phyloP scores from a whole-genome alignment of 257 asterid genomes.

The Capsicum rhomboideum region DNA sequence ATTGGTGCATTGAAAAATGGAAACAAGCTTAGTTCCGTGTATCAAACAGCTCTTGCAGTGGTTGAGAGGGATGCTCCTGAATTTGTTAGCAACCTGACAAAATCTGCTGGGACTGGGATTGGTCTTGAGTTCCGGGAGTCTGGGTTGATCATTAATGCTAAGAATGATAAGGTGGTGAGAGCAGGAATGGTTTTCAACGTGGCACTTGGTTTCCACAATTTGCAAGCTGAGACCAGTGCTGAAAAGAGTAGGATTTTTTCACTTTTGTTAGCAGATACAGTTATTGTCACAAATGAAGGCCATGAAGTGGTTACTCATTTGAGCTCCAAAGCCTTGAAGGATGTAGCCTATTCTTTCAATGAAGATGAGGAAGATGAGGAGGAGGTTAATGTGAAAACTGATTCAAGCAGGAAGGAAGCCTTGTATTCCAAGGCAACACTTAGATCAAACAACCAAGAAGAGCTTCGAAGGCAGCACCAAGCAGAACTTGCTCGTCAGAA shows the following conservation, averaged over 20 bases:
- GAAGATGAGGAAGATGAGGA: constrained; percentile 20
- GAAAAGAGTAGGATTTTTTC: constrained; percentile 13
- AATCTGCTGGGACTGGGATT: constrained; percentile 23
- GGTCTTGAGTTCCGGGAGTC: constrained; percentile 28
- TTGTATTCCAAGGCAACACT: constrained; percentile 22
- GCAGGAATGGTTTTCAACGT: constrained; percentile 23
- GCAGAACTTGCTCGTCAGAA: constrained; percentile 23
- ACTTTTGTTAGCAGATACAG: constrained; percentile 19
- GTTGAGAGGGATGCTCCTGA: constrained; percentile 24
- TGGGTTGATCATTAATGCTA: constrained; percentile 14
- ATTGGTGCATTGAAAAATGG: constrained; percentile 16
- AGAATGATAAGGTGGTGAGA: constrained; percentile 13
- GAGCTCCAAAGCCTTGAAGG: constrained; percentile 21
- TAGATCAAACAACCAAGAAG: constrained; percentile 21
- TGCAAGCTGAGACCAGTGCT: constrained; percentile 11
- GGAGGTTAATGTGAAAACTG: background rate
- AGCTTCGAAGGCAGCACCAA: constrained; percentile 20
- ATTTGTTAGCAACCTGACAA: constrained; percentile 6
- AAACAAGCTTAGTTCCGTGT: constrained; percentile 4
- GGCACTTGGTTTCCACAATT: constrained; percentile 18
- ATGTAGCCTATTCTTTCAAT: constrained; percentile 23
- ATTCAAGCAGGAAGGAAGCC: constrained; percentile 1
- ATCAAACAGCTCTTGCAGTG: constrained; percentile 9
- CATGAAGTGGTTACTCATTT: constrained; percentile 14
- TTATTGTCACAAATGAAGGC: constrained; percentile 11